Evolutionary conservation across 1,284 basidiomycete species (phyloP), one percentile per base, ranked within the genome.

Genomic region (Pseudozyma hubeiensis): DNA sequence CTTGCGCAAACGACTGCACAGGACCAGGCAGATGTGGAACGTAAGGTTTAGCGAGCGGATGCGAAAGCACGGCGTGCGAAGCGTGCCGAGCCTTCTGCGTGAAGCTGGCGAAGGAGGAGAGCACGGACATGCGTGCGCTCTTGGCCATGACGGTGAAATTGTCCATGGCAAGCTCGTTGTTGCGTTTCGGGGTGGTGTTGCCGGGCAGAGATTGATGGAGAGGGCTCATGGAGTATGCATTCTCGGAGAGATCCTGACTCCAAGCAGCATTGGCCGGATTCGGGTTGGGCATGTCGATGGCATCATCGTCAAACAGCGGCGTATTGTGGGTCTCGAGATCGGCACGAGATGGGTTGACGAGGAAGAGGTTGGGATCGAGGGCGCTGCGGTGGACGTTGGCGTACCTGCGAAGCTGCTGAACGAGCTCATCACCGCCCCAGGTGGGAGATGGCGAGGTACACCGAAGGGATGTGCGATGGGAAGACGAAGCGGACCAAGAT

Each of bases 281-380:
- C 13, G 52, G 48, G 44, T 48, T 55, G 7, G 60, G 69, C 19
- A 40, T 43, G 48, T 80, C 77, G 49, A 82, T 70, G n/a, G 81
- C 84, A 48, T 86, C 85, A 43, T 85, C 85, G 49, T 84, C 84
- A 33, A 82, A 85, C 19, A 78, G 52, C 9, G 80, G 80, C 7
- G 81, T 85, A 35, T 84, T 77, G 65, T 99, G 97, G 0, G 91
- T 88, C 71, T 97, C 94, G 34, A 95, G 90, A 85, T 99, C 96
- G 35, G 90, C 88, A 54, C 91, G 89, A 39, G 91, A 93, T 0
- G 96, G 97, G 81, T 99, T 94, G 49, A 98, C 88, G 43, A 99
- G 89, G 86, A 92, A 99, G 4, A 98, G 86, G 4, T 90, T 90
- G 44, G 90, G 90, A 79, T 92, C 92, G 51, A 91, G 88, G 63